Evolutionary conservation across 345 rosid species (phyloP), one percentile per base, ranked within the genome.

Genomic region (Eucalyptus viminalis): DNA sequence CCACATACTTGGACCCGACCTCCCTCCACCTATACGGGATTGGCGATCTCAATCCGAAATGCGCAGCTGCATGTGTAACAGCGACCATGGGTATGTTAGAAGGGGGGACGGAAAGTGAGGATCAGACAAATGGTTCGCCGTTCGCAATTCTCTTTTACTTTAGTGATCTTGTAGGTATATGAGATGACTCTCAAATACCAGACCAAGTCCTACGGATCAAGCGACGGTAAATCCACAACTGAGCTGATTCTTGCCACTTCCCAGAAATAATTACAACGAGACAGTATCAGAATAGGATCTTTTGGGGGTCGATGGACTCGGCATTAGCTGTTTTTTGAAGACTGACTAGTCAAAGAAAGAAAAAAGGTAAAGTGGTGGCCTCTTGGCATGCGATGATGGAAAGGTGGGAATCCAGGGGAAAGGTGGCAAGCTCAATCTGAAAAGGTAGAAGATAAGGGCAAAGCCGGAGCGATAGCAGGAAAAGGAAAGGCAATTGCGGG

Each of bases 41-140:
- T 10, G 99, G 99, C 58, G 99, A 93, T 90, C 91, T 92, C 65
- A 95, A 88, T n/a, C 96, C 93, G 86, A 95, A 76, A 90, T 90
- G 94, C 54, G 88, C 91, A 22, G 98, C 99, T 97, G 90, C 81
- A 29, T 5, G 13, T 27, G 25, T n/a, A 49, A 45, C 24, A 3
- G 5, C 60, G 44, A 86, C 72, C 50, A 17, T 45, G 58, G 58
- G 58, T 53, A 43, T 8, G 34, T 47, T 49, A 27, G 60, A 37
- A n/a, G 65, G 10, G 37, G 24, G 58, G 24, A n/a, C 13, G 56
- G 14, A 86, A 25, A 13, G 34, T 2, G 29, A 87, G 19, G 44
- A 54, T 76, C 83, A 11, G 83, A 40, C 83, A 21, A 37, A 76
- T 4, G 80, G 58, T 53, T 53, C 58, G 25, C 58, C 58, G 1